phyloP scores from a whole-genome alignment of 148 eudicot genomes.

The Cornus kousa region DNA sequence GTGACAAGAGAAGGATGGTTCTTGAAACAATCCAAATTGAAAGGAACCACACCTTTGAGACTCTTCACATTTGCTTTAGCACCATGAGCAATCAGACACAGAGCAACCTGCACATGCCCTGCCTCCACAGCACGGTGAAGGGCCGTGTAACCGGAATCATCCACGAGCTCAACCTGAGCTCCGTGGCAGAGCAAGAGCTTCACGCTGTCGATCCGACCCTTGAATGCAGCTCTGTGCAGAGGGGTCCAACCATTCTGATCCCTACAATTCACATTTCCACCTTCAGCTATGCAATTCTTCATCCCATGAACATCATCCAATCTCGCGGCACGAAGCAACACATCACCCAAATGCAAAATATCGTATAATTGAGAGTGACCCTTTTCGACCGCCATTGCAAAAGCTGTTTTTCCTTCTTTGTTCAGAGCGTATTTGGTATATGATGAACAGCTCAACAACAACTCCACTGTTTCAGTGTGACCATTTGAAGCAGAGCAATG shows the following conservation, averaged over 20 bases:
- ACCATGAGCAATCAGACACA: slow-evolving; percentile 29
- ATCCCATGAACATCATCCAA: slow-evolving; percentile 28
- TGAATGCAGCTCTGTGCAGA: slow-evolving; percentile 53
- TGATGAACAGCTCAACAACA: slow-evolving; percentile 20
- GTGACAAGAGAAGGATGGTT: slow-evolving; percentile 24
- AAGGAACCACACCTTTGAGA: slow-evolving; percentile 6
- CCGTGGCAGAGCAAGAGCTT: slow-evolving; percentile 37
- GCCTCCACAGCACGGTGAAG: slow-evolving; percentile 38
- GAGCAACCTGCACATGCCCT: slow-evolving; percentile 35
- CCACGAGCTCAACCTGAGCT: slow-evolving; percentile 31
- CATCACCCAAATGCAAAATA: slow-evolving; percentile 33
- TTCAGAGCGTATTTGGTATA: slow-evolving; percentile 32
- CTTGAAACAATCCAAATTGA: slow-evolving; percentile 27
- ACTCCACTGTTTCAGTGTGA: slow-evolving; percentile 19
- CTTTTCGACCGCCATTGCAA: slow-evolving; percentile 30
- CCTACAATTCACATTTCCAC: slow-evolving; percentile 33
- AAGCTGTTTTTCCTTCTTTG: slow-evolving; percentile 39
- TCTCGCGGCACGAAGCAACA: slow-evolving; percentile 41
- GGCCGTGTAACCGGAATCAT: slow-evolving; percentile 34
- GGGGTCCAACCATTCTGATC: slow-evolving; percentile 62
- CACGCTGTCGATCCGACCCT: slow-evolving; percentile 41
- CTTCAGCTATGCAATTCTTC: slow-evolving; percentile 34
- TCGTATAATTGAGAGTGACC: slow-evolving; percentile 29
- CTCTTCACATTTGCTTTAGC: slow-evolving; percentile 32
- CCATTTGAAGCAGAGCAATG: slow-evolving; percentile 36